Conservation (phyloP, 768 basidiomycete genomes). For the Exidia glandulosa region DNA sequence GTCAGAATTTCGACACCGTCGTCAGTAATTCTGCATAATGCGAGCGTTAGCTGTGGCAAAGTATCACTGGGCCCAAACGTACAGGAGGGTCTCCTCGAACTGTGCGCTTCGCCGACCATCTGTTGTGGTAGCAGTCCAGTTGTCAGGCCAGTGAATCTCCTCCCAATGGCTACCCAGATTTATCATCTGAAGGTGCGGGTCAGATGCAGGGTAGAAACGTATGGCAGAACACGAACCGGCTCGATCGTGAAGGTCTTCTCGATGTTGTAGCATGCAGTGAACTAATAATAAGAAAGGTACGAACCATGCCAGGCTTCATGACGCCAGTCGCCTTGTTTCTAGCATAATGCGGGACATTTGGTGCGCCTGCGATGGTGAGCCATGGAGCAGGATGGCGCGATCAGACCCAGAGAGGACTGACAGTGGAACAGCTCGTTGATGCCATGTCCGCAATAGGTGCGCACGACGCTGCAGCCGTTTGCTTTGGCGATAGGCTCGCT, state of each 20-base stretch:
- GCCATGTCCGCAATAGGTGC: conserved; percentile 87
- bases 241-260: conserved; percentile 58
- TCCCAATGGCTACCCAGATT: conserved; percentile 75
- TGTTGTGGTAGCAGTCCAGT: conserved; percentile 90
- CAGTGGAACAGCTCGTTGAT: conserved; percentile 79
- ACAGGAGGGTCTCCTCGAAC: conserved; percentile 96
- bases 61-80: conserved; percentile 22
- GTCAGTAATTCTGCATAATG: conserved; percentile 64
- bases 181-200: conserved; percentile 56
- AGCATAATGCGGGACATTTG: conserved; percentile 90
- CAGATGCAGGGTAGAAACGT: neutral
- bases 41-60: neutral
- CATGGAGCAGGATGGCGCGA: neutral
- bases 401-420: neutral
- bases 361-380: conserved; percentile 23
- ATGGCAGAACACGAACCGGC: conserved; percentile 37
- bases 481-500: conserved; percentile 80
- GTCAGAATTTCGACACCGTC: conserved; percentile 84
- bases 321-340: conserved; percentile 87
- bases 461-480: conserved; percentile 81
- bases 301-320: conserved; percentile 89
- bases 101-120: conserved; percentile 91
- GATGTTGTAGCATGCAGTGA: neutral
- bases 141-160: conserved; percentile 80
- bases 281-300: conserved; percentile 13